Conservation (phyloP, 2,329 filamentous ascomycete species). For the Aspergillus aculeatinus region DNA sequence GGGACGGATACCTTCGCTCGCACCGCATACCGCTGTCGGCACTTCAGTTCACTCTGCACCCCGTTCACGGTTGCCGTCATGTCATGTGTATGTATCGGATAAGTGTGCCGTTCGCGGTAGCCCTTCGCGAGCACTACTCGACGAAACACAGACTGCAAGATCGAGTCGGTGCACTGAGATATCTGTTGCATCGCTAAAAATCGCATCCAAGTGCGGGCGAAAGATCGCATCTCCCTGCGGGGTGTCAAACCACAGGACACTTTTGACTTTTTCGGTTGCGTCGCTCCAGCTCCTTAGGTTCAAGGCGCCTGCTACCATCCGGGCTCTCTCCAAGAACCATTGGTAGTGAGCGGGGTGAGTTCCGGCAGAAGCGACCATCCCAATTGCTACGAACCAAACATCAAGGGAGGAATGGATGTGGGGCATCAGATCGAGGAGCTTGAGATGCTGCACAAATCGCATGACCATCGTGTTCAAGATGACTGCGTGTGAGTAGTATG, state of each 20-base stretch:
- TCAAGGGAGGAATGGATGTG: conserved; percentile 27
- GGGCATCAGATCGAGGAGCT: conserved; percentile 13
- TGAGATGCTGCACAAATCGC: conserved; percentile 35
- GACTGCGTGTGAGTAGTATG: conserved; percentile 55
- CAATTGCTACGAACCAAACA: conserved; percentile 47
- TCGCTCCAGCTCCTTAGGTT: conserved; percentile 8
- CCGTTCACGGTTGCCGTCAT: background rate
- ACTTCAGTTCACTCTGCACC: background rate
- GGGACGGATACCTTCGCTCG: no score
- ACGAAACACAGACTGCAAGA: background rate
- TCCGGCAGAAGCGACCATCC: conserved; percentile 34
- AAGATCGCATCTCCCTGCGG: conserved; percentile 17
- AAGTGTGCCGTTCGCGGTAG: background rate
- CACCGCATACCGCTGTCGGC: background rate
- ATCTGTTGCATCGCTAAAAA: conserved; percentile 7
- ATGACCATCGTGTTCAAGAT: conserved; percentile 39
- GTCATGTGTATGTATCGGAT: background rate
- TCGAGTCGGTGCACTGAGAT: background rate
- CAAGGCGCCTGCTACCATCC: background rate
- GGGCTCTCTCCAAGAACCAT: conserved; percentile 21
- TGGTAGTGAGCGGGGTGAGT: conserved; percentile 15
- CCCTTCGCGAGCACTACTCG: background rate
- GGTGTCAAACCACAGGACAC: conserved; percentile 24
- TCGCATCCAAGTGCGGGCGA: conserved; percentile 20
- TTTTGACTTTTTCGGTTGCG: conserved; percentile 13